phyloP scores from a whole-genome alignment of 805 yeast genomes.

The Ogataea neopini region DNA sequence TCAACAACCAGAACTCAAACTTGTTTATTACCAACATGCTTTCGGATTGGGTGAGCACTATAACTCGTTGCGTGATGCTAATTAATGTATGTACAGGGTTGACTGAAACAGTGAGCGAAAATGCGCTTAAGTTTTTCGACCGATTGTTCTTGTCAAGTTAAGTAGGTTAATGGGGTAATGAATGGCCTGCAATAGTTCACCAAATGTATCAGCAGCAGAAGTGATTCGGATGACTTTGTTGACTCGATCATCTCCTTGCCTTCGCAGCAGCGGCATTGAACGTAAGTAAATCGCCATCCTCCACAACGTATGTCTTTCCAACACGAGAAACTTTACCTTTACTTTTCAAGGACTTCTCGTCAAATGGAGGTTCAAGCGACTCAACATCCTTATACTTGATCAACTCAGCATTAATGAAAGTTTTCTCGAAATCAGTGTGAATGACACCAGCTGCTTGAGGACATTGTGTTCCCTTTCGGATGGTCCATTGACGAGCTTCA shows the following conservation, averaged over 20 bases:
- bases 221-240: no score
- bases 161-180: no score
- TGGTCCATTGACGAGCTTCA: constrained; percentile 98
- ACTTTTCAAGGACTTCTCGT: constrained; percentile 79
- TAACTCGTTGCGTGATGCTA: constrained; percentile 59
- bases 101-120: no score
- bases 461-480: constrained; percentile 86
- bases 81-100: background rate
- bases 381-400: constrained; percentile 80
- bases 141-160: no score
- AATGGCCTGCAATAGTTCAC: no score
- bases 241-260: constrained; percentile 13
- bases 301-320: constrained; percentile 94
- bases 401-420: constrained; percentile 92
- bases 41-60: constrained; percentile 96
- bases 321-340: constrained; percentile 87
- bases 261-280: constrained; percentile 79
- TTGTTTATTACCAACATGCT: constrained; percentile 82
- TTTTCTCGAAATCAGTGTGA: constrained; percentile 92
- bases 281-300: constrained; percentile 90
- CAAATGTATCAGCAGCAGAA: no score
- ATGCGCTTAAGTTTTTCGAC: no score
- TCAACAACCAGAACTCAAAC: constrained; percentile 52
- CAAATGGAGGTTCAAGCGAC: constrained; percentile 58
- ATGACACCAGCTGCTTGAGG: constrained; percentile 99